Evolutionary conservation across 1,284 basidiomycete genomes (phyloP), one percentile per base, ranked within the genome.

Genomic region (Ustilago nuda): DNA sequence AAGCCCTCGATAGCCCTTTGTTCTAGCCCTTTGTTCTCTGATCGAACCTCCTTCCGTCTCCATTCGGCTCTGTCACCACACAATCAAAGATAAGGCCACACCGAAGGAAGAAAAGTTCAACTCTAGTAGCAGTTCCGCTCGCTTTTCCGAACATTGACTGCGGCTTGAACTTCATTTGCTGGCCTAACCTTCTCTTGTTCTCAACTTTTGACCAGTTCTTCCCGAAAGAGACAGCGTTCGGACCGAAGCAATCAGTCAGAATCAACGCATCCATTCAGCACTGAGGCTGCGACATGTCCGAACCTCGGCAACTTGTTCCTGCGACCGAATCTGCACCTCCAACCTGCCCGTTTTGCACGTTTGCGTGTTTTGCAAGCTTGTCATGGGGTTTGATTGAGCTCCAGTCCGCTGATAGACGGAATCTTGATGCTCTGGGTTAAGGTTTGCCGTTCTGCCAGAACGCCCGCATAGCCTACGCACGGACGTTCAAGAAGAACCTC

Each of bases 41-140:
- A 36, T 53, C 51, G 51, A 53, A 53, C 51, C 15, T n/a, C 23
- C 51, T 33, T 53, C 51, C 51, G 48, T 27, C 11, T 27, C 8
- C 19, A 23, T 50, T 50, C 43, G 43, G 43, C 36, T 45, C 41
- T 15, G 41, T 8, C 12, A 45, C 41, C 41, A 45, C 8, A 45
- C 7, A 27, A 27, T 27, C 23, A 27, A 27, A 27, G 23, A 43
- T 17, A 43, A 37, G 36, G 43, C 43, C 43, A 45, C 8, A 8
- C 43, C 37, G 37, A 17, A 39, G 2, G 41, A 45, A 45, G 9
- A 45, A 45, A 45, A 45, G 12, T 45, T 45, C 41, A 19, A 45
- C 5, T 37, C 36, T 37, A 41, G 17, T 19, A 45, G 43, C 43
- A 45, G n/a, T 45, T 45, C 43, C 43, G 43, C 43, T 45, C 43